Evolutionary conservation across 306 rosid genomes (phyloP), one percentile per base, ranked within the genome.

Genomic region (Fagus sylvatica): DNA sequence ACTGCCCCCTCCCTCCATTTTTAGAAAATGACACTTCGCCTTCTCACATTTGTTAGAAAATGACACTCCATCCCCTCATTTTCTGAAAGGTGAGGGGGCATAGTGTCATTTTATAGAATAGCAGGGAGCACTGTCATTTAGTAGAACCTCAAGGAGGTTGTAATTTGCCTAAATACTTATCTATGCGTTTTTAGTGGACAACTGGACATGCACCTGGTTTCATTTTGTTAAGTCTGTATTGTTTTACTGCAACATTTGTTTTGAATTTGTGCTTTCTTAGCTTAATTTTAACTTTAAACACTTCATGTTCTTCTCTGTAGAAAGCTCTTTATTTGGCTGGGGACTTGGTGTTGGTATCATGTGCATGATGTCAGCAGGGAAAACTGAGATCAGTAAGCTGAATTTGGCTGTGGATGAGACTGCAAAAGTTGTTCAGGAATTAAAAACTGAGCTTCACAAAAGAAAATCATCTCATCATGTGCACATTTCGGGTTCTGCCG

Each of bases 361-460:
- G 88, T 87, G 48, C 85, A 84, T 88, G 93, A 87, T 90, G 91
- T 88, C 91, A 53, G 82, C 89, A 12, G 93, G 93, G 70, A 88
- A 85, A 88, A 62, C 76, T 56, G 94, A 90, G 75, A 85, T 92
- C 75, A 83, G 43, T 78, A 84, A 82, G 78, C 88, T 92, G 72
- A 90, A 83, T 40, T 67, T 72, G 39, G 73, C 86, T 60, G 69
- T 88, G 87, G 77, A 82, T 2, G 95, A 87, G 81, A 83, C 91
- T 53, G 87, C 88, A 76, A 85, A 72, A 73, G 78, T 85, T 71
- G 91, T 90, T 55, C 79, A 83, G 69, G 93, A 88, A 62, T 79
- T 90, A 65, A 84, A 90, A 68, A 76, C 85, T 22, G 90, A 92
- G 85, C 77, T 88, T 78, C 42, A 69, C 37, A 87, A 81, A 80